Percentiles rank a stretch among this genome's conserved stretches.
Evolutionary conservation across 768 basidiomycete species (phyloP).

Genomic region (Daedaleopsis sinensis): DNA sequence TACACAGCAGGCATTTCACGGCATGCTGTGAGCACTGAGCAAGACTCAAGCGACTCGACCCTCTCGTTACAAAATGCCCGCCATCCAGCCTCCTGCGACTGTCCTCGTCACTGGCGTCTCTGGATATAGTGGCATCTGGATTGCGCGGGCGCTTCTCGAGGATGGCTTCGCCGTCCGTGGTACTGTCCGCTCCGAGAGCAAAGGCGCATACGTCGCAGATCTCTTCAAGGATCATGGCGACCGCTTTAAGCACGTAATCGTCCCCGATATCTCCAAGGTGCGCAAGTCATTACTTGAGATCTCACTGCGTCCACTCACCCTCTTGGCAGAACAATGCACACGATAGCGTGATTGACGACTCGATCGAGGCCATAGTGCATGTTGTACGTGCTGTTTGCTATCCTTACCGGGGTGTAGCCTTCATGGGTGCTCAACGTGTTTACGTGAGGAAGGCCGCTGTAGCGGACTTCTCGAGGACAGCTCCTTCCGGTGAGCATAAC

Average conservation of each 20-base stretch:
- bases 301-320: background rate
- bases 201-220: slow-evolving; percentile 44
- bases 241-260: slow-evolving; percentile 45
- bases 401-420: background rate
- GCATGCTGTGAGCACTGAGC: too few species aligned
- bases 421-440: slow-evolving; percentile 47
- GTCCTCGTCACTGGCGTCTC: slow-evolving; percentile 30
- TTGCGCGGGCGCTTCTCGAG: slow-evolving; percentile 36
- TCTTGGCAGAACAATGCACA: slow-evolving; percentile 62
- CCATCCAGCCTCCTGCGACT: slow-evolving; percentile 22
- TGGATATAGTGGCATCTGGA: slow-evolving; percentile 33
- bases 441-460: slow-evolving; percentile 62
- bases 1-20: too few species aligned
- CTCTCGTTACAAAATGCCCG: slow-evolving; percentile 23
- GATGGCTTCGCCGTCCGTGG: slow-evolving; percentile 43
- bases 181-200: slow-evolving; percentile 44
- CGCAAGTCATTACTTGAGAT: background rate
- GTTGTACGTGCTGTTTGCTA: slow-evolving; percentile 43
- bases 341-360: slow-evolving; percentile 70
- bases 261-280: slow-evolving; percentile 49
- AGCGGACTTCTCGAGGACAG: slow-evolving; percentile 55
- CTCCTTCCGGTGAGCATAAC: background rate
- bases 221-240: slow-evolving; percentile 39
- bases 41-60: too few species aligned
- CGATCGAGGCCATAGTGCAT: slow-evolving; percentile 55